Conservation (phyloP, 345 rosid species). For the Raphanus raphanistrum region DNA sequence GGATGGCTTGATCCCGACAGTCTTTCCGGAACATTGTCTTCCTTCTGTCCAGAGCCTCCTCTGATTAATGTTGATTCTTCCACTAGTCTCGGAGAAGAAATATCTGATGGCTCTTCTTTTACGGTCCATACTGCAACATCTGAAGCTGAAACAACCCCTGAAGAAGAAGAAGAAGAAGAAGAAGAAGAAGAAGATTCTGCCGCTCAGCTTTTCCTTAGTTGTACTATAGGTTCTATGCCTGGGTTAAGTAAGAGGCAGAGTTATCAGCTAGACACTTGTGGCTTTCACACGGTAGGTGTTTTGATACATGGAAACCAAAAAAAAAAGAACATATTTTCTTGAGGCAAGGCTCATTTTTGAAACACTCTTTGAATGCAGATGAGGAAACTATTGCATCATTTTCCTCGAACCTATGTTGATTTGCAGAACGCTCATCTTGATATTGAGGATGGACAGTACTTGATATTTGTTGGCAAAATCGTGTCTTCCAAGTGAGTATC, state of each 20-base stretch:
- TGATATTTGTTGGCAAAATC: slow-evolving; percentile 78
- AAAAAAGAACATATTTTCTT: background rate
- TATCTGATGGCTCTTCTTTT: slow-evolving; percentile 28
- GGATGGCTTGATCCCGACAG: slow-evolving; percentile 51
- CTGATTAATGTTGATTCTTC: slow-evolving; percentile 45
- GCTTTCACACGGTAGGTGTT: slow-evolving; percentile 78
- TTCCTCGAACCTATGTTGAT: slow-evolving; percentile 93
- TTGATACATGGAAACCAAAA: background rate
- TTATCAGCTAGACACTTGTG: slow-evolving; percentile 63
- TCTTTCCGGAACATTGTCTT: slow-evolving; percentile 49
- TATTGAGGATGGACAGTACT: slow-evolving; percentile 81
- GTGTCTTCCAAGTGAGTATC: slow-evolving; percentile 71
- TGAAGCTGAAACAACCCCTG: slow-evolving; percentile 44
- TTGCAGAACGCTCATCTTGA: slow-evolving; percentile 76
- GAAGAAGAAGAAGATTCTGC: slow-evolving; percentile 40
- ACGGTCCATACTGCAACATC: slow-evolving; percentile 27
- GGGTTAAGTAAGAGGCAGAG: slow-evolving; percentile 68
- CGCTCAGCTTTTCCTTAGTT: slow-evolving; percentile 52
- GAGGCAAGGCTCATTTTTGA: slow-evolving; percentile 27
- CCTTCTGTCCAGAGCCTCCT: slow-evolving; percentile 45
- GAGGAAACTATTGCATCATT: slow-evolving; percentile 80
- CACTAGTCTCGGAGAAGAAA: slow-evolving; percentile 37
- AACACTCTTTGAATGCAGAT: slow-evolving; percentile 49
- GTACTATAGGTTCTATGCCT: slow-evolving; percentile 53
- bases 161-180: too few relatives aligned